These are phyloP conservation scores for Erucastrum elatum DNA, from an alignment of 345 rosid species.

Conservation along the genomic window DNA sequence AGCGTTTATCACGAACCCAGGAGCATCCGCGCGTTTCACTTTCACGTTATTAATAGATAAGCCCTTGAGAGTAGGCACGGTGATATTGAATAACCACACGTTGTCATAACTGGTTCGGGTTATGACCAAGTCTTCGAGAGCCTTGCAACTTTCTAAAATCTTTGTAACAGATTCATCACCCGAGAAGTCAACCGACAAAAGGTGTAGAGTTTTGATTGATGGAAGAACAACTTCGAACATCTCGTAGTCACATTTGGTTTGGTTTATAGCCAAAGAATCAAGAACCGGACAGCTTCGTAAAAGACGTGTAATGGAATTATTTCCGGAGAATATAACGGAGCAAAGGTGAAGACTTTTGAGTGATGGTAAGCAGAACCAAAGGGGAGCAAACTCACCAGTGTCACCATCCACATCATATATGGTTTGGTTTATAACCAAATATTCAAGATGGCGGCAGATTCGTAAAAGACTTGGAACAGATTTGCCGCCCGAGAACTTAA, in stretches of 20 bases:
- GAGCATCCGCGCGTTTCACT: not conserved
- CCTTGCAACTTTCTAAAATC: not conserved
- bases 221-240: not conserved
- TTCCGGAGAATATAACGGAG: not conserved
- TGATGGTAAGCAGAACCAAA: not conserved
- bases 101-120: not conserved
- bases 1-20: not conserved
- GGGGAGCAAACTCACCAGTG: not conserved
- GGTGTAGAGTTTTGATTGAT: not conserved
- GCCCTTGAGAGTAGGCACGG: not conserved
- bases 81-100: not conserved
- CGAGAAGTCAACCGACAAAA: not conserved
- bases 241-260: not conserved
- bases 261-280: conserved; percentile 6
- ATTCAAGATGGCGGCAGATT: not conserved
- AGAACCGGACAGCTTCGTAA: not conserved
- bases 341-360: conserved; percentile 6
- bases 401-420: not conserved
- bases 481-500: not conserved
- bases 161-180: not conserved
- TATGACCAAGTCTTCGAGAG: not conserved
- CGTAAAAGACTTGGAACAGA: not conserved
- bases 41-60: not conserved
- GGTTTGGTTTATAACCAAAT: not conserved
- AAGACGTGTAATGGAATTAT: not conserved